phyloP scores from a whole-genome alignment of 805 yeast species.

The Starmerella cellae region DNA sequence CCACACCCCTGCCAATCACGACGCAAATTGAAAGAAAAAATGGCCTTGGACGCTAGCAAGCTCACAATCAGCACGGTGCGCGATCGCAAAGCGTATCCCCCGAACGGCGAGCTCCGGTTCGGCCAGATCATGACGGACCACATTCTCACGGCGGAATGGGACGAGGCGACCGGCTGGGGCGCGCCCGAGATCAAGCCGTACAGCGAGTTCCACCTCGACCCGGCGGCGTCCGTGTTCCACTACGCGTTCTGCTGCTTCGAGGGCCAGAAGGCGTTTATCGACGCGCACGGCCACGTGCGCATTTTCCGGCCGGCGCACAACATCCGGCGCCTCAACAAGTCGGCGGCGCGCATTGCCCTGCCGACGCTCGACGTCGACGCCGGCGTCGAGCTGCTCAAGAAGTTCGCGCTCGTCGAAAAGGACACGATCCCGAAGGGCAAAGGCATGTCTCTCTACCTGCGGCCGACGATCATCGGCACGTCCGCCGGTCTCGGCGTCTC shows the following conservation, averaged over 20 bases:
- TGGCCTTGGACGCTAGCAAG: slow-evolving; percentile 40
- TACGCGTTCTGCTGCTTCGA: slow-evolving; percentile 91
- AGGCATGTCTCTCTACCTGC: slow-evolving; percentile 82
- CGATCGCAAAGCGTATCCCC: slow-evolving; percentile 40
- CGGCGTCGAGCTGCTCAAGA: slow-evolving; percentile 59
- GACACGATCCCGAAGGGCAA: slow-evolving; percentile 69
- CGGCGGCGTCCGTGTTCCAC: slow-evolving; percentile 85
- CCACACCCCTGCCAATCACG: too few relatives aligned
- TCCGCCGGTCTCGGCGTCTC: slow-evolving; percentile 76
- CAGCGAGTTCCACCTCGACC: slow-evolving; percentile 63
- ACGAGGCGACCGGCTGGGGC: slow-evolving; percentile 65
- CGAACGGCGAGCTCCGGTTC: slow-evolving; percentile 51
- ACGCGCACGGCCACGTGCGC: slow-evolving; percentile 45
- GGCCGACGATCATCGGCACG: slow-evolving; percentile 95
- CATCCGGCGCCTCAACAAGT: slow-evolving; percentile 79
- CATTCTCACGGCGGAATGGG: slow-evolving; percentile 82
- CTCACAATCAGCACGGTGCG: slow-evolving; percentile 35
- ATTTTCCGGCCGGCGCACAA: slow-evolving; percentile 86
- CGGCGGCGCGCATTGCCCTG: slow-evolving; percentile 79
- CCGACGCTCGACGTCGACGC: slow-evolving; percentile 76
- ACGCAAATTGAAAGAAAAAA: too few relatives aligned
- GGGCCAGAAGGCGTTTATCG: slow-evolving; percentile 85
- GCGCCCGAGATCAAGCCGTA: slow-evolving; percentile 83
- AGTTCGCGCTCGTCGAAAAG: slow-evolving; percentile 60
- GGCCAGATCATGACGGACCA: slow-evolving; percentile 73